phyloP scores from a whole-genome alignment of 192 early-diverging fungal genomes.

The Diversispora epigaea region DNA sequence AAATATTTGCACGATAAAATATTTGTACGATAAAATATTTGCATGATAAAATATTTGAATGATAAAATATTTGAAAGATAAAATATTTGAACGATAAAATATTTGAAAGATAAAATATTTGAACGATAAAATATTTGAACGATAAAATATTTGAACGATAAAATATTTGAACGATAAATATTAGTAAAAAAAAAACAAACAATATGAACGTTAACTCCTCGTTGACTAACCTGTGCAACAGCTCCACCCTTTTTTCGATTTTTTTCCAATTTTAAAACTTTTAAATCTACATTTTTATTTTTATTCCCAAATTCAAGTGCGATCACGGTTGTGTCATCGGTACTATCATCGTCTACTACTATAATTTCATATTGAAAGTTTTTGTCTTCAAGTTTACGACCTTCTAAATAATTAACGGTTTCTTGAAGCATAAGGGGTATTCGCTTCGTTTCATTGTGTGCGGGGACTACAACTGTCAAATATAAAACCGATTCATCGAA shows the following conservation, averaged over 20 bases:
- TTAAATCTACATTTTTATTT: slow-evolving; percentile 57
- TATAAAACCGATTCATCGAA: slow-evolving; percentile 47
- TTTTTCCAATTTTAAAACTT: slow-evolving; percentile 71
- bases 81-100: no score
- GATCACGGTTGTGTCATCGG: slow-evolving; percentile 69
- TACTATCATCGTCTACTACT: slow-evolving; percentile 90
- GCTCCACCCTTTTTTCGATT: slow-evolving; percentile 95
- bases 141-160: neutral
- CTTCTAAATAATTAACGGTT: slow-evolving; percentile 64
- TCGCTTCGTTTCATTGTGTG: slow-evolving; percentile 86
- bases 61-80: no score
- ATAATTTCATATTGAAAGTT: slow-evolving; percentile 81
- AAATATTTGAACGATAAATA: neutral
- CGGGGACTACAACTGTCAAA: slow-evolving; percentile 83
- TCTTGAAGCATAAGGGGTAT: slow-evolving; percentile 86
- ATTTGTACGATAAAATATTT: neutral
- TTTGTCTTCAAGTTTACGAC: slow-evolving; percentile 38
- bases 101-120: neutral
- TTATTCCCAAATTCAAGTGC: slow-evolving; percentile 67
- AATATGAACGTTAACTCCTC: neutral
- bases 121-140: no score
- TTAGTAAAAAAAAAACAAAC: neutral
- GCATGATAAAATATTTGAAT: no score
- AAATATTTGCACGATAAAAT: neutral
- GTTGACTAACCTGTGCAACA: slow-evolving; percentile 71